phyloP scores from a whole-genome alignment of 2,329 filamentous ascomycete genomes.

The Cryphonectria japonica region DNA sequence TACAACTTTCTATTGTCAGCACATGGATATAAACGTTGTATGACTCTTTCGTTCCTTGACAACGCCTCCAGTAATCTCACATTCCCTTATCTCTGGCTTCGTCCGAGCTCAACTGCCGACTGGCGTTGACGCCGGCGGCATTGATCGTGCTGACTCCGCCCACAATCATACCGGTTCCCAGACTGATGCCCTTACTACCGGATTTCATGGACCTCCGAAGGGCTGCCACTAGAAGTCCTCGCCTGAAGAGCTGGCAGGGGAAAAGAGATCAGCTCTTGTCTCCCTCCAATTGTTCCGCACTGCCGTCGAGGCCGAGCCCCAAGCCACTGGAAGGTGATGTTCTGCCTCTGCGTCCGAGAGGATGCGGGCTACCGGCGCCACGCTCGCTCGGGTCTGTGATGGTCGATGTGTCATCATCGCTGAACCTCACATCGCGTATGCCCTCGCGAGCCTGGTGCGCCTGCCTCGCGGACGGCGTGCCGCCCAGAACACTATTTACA shows the following conservation, averaged over 20 bases:
- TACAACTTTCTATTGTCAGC: not conserved
- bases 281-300: conserved; percentile 13
- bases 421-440: conserved; percentile 20
- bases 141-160: conserved; percentile 42
- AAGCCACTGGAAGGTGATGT: not conserved
- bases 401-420: conserved; percentile 25
- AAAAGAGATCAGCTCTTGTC: conserved; percentile 10
- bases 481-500: conserved; percentile 34
- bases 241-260: conserved; percentile 37
- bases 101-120: conserved; percentile 21
- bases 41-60: not conserved
- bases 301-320: conserved; percentile 10
- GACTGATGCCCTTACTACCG: conserved; percentile 41
- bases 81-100: conserved; percentile 14
- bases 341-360: conserved; percentile 11
- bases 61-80: not conserved
- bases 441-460: conserved; percentile 29
- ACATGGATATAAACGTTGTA: not conserved
- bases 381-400: conserved; percentile 25
- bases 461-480: conserved; percentile 12
- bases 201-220: conserved; percentile 46
- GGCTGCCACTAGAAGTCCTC: conserved; percentile 39
- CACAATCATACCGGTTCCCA: conserved; percentile 43
- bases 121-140: conserved; percentile 30
- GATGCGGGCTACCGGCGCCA: conserved; percentile 10